Evolutionary conservation across 306 rosid species (phyloP).

Genomic region (Senna siamea): DNA sequence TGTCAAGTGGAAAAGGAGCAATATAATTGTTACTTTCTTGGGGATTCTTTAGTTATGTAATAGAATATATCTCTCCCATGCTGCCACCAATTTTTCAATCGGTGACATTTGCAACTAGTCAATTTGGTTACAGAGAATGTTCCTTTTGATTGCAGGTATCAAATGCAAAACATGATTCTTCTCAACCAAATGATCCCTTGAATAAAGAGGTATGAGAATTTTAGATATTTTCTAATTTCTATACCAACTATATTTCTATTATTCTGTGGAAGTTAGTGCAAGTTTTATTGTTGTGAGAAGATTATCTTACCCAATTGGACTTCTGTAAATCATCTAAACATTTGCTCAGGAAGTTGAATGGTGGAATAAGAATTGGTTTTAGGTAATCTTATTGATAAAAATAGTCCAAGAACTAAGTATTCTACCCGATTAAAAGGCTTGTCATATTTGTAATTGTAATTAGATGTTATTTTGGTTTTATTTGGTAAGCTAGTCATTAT

Average conservation of each 20-base stretch:
- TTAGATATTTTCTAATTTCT: not conserved
- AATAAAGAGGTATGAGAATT: constrained; percentile 54
- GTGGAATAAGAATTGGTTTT: too few species aligned
- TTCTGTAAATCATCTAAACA: too few species aligned
- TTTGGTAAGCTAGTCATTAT: not conserved
- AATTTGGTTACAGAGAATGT: constrained; percentile 27
- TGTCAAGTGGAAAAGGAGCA: constrained; percentile 10
- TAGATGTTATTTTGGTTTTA: constrained; percentile 6
- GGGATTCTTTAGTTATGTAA: not conserved
- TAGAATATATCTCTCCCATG: not conserved
- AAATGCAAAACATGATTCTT: constrained; percentile 50
- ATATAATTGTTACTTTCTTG: constrained; percentile 9
- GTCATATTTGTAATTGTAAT: constrained; percentile 12
- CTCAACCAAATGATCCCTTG: constrained; percentile 45
- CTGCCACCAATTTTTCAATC: constrained; percentile 4
- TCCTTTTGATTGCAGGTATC: constrained; percentile 50
- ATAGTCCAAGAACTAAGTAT: not conserved
- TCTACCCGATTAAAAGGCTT: not conserved
- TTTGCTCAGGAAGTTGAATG: too few species aligned
- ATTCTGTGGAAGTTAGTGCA: not conserved
- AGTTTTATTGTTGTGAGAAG: not conserved
- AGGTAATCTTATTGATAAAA: too few species aligned
- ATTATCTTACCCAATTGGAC: too few species aligned
- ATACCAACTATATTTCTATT: not conserved
- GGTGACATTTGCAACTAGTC: not conserved